Evolutionary conservation across 306 rosid genomes (phyloP).

Genomic region (Trifolium subterraneum): DNA sequence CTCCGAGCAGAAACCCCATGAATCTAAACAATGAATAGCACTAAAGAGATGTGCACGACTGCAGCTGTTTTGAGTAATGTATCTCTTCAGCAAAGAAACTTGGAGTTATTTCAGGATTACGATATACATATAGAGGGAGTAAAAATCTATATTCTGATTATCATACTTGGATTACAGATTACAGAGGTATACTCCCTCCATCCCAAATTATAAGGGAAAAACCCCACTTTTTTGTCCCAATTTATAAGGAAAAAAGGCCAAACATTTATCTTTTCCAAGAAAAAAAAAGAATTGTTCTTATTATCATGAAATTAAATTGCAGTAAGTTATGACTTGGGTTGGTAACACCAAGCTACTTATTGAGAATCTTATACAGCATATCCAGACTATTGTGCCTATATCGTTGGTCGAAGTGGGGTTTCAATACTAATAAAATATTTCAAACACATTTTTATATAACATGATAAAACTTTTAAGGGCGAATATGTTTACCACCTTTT

Average conservation of each 20-base stretch:
- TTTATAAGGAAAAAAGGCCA: too few species aligned
- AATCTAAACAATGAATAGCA: slow-evolving; percentile 15
- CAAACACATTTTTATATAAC: slow-evolving; percentile 10
- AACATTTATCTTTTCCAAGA: too few species aligned
- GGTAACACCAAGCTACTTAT: background rate
- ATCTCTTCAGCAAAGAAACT: slow-evolving; percentile 4
- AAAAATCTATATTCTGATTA: background rate
- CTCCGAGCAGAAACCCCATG: slow-evolving; percentile 9
- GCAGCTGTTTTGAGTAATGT: background rate
- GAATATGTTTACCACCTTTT: slow-evolving; percentile 58
- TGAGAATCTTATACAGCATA: background rate
- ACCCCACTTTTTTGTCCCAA: too few species aligned
- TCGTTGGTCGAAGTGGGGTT: background rate
- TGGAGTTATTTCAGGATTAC: background rate
- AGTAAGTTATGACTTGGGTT: background rate
- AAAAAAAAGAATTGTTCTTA: too few species aligned
- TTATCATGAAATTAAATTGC: too few species aligned
- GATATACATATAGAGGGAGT: background rate
- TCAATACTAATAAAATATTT: slow-evolving; percentile 6
- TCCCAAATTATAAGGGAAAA: too few species aligned
- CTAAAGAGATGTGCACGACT: background rate
- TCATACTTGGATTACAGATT: slow-evolving; percentile 4
- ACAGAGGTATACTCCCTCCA: background rate
- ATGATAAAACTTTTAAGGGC: slow-evolving; percentile 8
- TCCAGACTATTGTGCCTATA: slow-evolving; percentile 1